These are phyloP conservation scores for Starmerella floris DNA, from an alignment of 805 yeast species.

Conservation along the genomic window DNA sequence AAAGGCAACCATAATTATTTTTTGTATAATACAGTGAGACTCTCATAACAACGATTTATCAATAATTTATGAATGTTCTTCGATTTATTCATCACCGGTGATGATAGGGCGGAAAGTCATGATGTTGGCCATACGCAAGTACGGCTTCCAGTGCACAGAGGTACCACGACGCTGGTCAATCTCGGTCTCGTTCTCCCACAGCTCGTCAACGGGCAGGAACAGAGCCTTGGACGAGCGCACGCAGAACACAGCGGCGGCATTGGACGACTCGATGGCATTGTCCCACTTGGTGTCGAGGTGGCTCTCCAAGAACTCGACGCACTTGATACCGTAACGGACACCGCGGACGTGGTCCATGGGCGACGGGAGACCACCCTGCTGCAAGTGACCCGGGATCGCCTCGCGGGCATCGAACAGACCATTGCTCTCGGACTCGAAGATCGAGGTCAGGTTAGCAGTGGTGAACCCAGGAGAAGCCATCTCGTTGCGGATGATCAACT, in stretches of 20 bases:
- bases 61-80: not conserved
- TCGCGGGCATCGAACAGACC: conserved; percentile 80
- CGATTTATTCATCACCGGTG: not conserved
- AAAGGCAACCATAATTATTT: too few relatives aligned
- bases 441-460: conserved; percentile 69
- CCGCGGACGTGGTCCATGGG: conserved; percentile 89
- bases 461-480: conserved; percentile 71
- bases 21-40: too few relatives aligned
- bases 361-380: conserved; percentile 92
- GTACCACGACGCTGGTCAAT: conserved; percentile 74
- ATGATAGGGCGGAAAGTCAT: conserved; percentile 38
- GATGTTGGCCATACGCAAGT: conserved; percentile 69
- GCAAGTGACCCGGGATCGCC: conserved; percentile 96
- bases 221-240: conserved; percentile 61
- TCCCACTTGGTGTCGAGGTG: conserved; percentile 20
- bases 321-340: conserved; percentile 76
- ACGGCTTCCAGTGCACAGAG: conserved; percentile 64
- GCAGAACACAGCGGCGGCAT: conserved; percentile 58
- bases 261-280: conserved; percentile 13
- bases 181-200: conserved; percentile 83
- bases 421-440: conserved; percentile 63
- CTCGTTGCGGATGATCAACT: conserved; percentile 71
- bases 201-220: conserved; percentile 57
- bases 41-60: too few relatives aligned
- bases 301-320: conserved; percentile 76